phyloP scores from a whole-genome alignment of 257 asterid species.

The Penstemon eatonii region DNA sequence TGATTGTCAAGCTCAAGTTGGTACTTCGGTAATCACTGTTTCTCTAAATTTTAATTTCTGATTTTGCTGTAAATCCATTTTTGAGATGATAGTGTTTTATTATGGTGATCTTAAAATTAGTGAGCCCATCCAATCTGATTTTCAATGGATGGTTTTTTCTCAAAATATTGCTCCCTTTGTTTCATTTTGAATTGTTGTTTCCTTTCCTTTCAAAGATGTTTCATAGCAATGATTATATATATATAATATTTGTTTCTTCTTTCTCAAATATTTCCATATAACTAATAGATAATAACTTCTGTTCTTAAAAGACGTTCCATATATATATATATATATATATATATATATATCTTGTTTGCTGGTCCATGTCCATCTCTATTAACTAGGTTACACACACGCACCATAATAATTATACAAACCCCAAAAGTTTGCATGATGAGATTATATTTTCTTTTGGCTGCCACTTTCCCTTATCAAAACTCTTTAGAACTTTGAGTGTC shows the following conservation, averaged over 20 bases:
- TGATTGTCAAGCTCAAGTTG: conserved; percentile 97
- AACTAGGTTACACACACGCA: background rate
- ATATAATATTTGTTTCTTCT: too few species aligned
- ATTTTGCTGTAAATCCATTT: background rate
- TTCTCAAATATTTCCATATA: background rate
- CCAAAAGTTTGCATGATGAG: background rate
- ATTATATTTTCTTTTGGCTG: background rate
- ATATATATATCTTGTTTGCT: background rate
- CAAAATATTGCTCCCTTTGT: too few species aligned
- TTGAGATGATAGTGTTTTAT: background rate
- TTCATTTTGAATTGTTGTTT: too few species aligned
- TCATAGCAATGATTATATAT: too few species aligned
- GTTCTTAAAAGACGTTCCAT: background rate
- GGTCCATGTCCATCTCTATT: background rate
- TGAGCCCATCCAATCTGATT: conserved; percentile 1
- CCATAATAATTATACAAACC: background rate
- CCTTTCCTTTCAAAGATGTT: too few species aligned
- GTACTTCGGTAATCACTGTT: conserved; percentile 73
- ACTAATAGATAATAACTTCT: background rate
- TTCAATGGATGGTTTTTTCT: too few species aligned
- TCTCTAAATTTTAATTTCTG: conserved; percentile 26
- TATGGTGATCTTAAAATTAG: conserved; percentile 6
- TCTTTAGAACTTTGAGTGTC: background rate
- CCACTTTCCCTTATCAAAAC: background rate
- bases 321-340: too few species aligned